A percentile compares a stretch with the other conserved stretches of the same genome.
Evolutionary conservation across 2,329 filamentous ascomycete genomes (phyloP).

Genomic region (Cladosporium austrohemisphaericum): DNA sequence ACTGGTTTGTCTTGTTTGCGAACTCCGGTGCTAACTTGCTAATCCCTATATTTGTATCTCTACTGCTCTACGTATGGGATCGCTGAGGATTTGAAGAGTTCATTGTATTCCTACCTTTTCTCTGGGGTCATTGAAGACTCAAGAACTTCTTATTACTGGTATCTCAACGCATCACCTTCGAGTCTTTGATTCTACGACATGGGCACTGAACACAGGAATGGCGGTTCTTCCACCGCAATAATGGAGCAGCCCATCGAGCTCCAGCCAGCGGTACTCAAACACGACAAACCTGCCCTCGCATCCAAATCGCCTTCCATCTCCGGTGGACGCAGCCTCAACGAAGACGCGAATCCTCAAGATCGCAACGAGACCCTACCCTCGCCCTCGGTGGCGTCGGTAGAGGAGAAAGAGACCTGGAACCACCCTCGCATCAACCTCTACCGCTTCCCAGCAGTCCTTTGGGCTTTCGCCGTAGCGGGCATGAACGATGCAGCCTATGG

Average conservation of each 20-base stretch:
- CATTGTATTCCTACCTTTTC: too few relatives aligned
- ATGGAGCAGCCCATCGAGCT: conserved; percentile 27
- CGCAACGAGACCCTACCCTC: conserved; percentile 42
- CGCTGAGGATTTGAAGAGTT: too few relatives aligned
- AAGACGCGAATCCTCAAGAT: conserved; percentile 18
- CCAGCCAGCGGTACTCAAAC: conserved; percentile 21
- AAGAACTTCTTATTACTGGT: background rate
- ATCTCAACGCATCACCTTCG: background rate
- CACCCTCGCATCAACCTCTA: conserved; percentile 55
- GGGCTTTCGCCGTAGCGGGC: conserved; percentile 58
- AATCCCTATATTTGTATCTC: too few relatives aligned
- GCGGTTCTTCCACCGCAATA: conserved; percentile 27
- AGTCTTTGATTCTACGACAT: conserved; percentile 1
- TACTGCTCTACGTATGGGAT: too few relatives aligned
- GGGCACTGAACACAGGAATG: conserved; percentile 20
- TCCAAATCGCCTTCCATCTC: conserved; percentile 22
- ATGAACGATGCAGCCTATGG: conserved; percentile 61
- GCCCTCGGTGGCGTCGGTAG: conserved; percentile 41
- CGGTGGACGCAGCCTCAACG: conserved; percentile 15
- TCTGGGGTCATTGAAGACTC: background rate
- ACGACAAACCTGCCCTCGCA: conserved; percentile 10
- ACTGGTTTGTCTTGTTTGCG: too few relatives aligned
- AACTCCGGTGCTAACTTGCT: background rate
- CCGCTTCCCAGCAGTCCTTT: conserved; percentile 57
- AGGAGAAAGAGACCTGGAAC: conserved; percentile 59